phyloP scores from a whole-genome alignment of 306 rosid species.

The Trichosanthes truncata region DNA sequence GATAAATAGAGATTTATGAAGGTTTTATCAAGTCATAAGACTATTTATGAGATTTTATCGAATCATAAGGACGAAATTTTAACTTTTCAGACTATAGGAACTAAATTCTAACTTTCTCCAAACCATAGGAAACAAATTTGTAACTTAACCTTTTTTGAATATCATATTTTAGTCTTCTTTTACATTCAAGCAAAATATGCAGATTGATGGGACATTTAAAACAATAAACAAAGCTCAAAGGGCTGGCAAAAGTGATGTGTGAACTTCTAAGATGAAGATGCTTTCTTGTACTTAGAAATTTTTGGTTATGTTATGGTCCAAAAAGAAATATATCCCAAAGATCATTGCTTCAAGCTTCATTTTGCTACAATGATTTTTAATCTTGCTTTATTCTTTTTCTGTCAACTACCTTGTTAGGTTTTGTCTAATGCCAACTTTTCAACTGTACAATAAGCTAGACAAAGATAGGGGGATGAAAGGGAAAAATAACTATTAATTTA shows the following conservation, averaged over 20 bases:
- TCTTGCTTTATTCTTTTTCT: neutral
- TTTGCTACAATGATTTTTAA: neutral
- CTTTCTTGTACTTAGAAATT: neutral
- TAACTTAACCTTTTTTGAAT: too few relatives aligned
- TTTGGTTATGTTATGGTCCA: neutral
- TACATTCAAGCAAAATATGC: neutral
- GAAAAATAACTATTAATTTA: neutral
- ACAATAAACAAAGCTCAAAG: neutral
- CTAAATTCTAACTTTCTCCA: too few relatives aligned
- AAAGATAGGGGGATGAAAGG: neutral
- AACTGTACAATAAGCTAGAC: too few relatives aligned
- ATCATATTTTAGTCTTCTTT: neutral
- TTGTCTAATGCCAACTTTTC: neutral
- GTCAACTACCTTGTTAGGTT: constrained; percentile 2
- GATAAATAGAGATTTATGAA: too few relatives aligned
- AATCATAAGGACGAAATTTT: too few relatives aligned
- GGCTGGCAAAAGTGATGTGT: neutral
- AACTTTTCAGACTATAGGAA: too few relatives aligned
- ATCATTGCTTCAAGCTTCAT: constrained; percentile 10
- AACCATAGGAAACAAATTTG: too few relatives aligned
- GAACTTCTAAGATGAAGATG: neutral
- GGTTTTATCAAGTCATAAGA: too few relatives aligned
- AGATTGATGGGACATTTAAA: neutral
- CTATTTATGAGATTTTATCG: too few relatives aligned
- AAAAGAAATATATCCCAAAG: constrained; percentile 1